Percentiles rank a stretch among this genome's conserved stretches.
phyloP scores from a whole-genome alignment of 1,284 basidiomycete species.

The Phlebopus sp. region DNA sequence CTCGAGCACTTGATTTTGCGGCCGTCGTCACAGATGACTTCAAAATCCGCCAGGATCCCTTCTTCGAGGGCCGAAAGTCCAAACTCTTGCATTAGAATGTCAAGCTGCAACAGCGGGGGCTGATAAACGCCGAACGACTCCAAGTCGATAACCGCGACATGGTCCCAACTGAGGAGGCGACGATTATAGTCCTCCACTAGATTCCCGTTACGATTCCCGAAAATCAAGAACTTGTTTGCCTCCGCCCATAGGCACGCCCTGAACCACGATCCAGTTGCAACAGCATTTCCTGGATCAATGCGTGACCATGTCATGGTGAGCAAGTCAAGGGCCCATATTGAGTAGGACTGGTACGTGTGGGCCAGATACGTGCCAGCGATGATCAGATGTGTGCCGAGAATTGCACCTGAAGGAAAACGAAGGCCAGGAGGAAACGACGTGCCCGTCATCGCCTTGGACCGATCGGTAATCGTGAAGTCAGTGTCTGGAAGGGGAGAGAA shows the following conservation, averaged over 20 bases:
- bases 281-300: slow-evolving; percentile 78
- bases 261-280: slow-evolving; percentile 85
- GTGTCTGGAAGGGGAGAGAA: slow-evolving; percentile 72
- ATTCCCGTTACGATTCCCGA: slow-evolving; percentile 84
- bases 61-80: slow-evolving; percentile 80
- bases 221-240: slow-evolving; percentile 80
- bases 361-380: slow-evolving; percentile 89
- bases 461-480: slow-evolving; percentile 71
- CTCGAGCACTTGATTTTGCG: slow-evolving; percentile 80
- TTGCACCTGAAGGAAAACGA: slow-evolving; percentile 89
- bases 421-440: slow-evolving; percentile 84
- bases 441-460: slow-evolving; percentile 74
- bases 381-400: slow-evolving; percentile 84
- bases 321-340: slow-evolving; percentile 87
- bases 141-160: slow-evolving; percentile 86
- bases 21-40: slow-evolving; percentile 89
- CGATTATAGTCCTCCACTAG: slow-evolving; percentile 91
- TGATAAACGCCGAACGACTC: slow-evolving; percentile 94
- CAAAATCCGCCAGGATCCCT: slow-evolving; percentile 78
- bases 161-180: slow-evolving; percentile 86
- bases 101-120: slow-evolving; percentile 69
- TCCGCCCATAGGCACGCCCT: slow-evolving; percentile 80
- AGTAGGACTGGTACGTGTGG: slow-evolving; percentile 86
- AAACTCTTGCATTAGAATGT: slow-evolving; percentile 71
- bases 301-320: slow-evolving; percentile 79